Evolutionary conservation across 2,329 filamentous ascomycete species (phyloP).

Genomic region (Sclerotinia spermophila): DNA sequence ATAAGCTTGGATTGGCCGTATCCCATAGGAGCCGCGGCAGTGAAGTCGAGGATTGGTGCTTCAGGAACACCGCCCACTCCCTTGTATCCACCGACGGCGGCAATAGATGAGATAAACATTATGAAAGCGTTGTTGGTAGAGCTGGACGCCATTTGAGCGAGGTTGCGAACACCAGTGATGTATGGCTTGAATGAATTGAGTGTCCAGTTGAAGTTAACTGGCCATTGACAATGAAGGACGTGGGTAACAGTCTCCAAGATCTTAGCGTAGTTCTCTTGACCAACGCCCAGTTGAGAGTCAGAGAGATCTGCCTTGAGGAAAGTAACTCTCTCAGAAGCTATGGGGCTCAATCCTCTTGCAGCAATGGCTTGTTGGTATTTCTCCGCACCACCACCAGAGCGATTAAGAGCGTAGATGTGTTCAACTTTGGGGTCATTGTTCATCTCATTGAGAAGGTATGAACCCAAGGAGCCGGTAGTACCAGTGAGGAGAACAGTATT

Average conservation of each 20-base stretch:
- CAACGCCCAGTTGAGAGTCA: slow-evolving; percentile 47
- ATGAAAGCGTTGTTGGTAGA: slow-evolving; percentile 21
- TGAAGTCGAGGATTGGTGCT: slow-evolving; percentile 35
- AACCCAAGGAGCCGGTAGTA: slow-evolving; percentile 47
- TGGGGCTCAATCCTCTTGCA: slow-evolving; percentile 37
- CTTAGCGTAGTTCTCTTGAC: slow-evolving; percentile 11
- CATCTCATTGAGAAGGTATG: slow-evolving; percentile 44
- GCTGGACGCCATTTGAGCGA: slow-evolving; percentile 32
- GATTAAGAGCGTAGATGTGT: slow-evolving; percentile 48
- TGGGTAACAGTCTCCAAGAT: slow-evolving; percentile 39
- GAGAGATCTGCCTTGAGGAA: slow-evolving; percentile 49
- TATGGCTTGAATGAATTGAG: slow-evolving; percentile 38
- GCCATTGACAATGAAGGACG: slow-evolving; percentile 43
- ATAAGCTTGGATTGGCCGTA: slow-evolving; percentile 31
- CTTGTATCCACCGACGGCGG: slow-evolving; percentile 26
- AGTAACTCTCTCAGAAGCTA: slow-evolving; percentile 41
- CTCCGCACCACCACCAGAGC: slow-evolving; percentile 37
- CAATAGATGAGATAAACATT: slow-evolving; percentile 30
- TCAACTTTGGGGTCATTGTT: slow-evolving; percentile 37
- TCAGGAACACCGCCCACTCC: slow-evolving; percentile 38
- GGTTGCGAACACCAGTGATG: slow-evolving; percentile 40
- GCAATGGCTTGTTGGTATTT: slow-evolving; percentile 41
- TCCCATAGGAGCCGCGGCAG: slow-evolving; percentile 38
- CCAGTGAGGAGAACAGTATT: slow-evolving; percentile 42
- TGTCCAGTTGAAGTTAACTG: slow-evolving; percentile 39